Evolutionary conservation across 768 basidiomycete genomes (phyloP).

Genomic region (Chalciporus sphaerocephalus): DNA sequence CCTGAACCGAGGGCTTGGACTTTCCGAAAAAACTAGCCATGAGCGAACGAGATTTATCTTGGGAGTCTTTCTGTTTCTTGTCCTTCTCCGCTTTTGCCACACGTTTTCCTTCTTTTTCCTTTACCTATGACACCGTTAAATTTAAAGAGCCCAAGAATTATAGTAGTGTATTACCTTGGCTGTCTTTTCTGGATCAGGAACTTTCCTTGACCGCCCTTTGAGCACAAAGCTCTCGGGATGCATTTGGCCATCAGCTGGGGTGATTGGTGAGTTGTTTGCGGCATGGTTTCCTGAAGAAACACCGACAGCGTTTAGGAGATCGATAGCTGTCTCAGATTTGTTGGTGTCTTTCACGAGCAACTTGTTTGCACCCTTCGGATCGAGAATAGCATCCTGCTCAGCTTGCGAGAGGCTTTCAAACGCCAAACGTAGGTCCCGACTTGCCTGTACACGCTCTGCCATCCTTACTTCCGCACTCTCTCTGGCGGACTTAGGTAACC

Average conservation of each 20-base stretch:
- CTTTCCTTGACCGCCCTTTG: slow-evolving; percentile 46
- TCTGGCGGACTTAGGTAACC: slow-evolving; percentile 62
- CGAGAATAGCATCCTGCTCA: slow-evolving; percentile 54
- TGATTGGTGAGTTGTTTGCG: slow-evolving; percentile 25
- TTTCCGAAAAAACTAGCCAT: slow-evolving; percentile 81
- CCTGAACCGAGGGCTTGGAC: slow-evolving; percentile 35
- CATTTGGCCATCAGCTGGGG: slow-evolving; percentile 39
- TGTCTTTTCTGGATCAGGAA: slow-evolving; percentile 50
- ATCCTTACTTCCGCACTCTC: slow-evolving; percentile 60
- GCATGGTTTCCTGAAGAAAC: slow-evolving; percentile 23
- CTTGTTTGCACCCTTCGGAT: slow-evolving; percentile 40
- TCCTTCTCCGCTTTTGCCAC: slow-evolving; percentile 66
- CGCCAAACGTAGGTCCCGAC: slow-evolving; percentile 46
- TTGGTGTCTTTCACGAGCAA: slow-evolving; percentile 34
- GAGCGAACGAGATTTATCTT: slow-evolving; percentile 67
- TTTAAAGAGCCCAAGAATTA: not conserved
- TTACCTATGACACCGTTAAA: slow-evolving; percentile 45
- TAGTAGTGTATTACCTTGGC: slow-evolving; percentile 21
- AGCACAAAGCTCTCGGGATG: slow-evolving; percentile 26
- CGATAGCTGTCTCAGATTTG: slow-evolving; percentile 15
- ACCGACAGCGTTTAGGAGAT: slow-evolving; percentile 1
- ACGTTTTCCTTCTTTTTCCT: slow-evolving; percentile 64
- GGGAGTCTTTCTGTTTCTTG: slow-evolving; percentile 64
- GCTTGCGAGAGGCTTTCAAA: slow-evolving; percentile 57
- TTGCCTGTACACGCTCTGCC: slow-evolving; percentile 65